Base-by-base conservation (phyloP, 345 rosid genomes). In the Salix dunnii region DNA sequence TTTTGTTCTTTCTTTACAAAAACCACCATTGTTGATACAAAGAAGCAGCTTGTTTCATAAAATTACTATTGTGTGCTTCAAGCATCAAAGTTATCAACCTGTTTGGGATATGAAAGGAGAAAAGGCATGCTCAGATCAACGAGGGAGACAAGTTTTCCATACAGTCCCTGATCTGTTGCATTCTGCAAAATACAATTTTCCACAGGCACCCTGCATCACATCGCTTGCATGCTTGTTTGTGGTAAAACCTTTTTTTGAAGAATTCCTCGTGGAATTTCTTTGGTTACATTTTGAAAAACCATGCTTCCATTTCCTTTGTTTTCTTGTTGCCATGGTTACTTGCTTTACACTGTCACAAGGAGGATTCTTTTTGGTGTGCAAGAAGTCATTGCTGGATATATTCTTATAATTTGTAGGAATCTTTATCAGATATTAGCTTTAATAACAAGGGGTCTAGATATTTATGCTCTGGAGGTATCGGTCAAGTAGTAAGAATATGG, bases 401-500 rank as follows among this genome's bases (percentile, higher is more conserved):
- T 77, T 38, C 40, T 13, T 4, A 9, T 33, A 63, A 76, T 76
- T 62, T 81, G 63, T 90, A 96, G 99, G 99, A 94, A 80, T 90
- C 94, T 70, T 86, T 94, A 82, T 85, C 78, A 70, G 90, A 93
- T 84, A 90, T 96, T 67, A 89, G 89, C 86, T 96, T 94, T 84
- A 88, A 97, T 85, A 90, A 83, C 84, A 96, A 91, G 81, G 94
- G 93, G 33, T 94, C 98, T 62, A 89, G 97, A 83, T 96, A 92
- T 74, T 85, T 94, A 82, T 94, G 98, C 84, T 92, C 98, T 12
- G 98, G 99, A 60, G 98, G 99, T 78, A 91, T 88, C 80, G 90
- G 95, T 76, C 94, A 90, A 79, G 90, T 89, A 63, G 97, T 96
- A 51, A 94, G 93, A 82, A 91, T 96, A 84, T 96, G 97, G 99